Conservation (phyloP, 306 rosid species). For the Carpinus fangiana region DNA sequence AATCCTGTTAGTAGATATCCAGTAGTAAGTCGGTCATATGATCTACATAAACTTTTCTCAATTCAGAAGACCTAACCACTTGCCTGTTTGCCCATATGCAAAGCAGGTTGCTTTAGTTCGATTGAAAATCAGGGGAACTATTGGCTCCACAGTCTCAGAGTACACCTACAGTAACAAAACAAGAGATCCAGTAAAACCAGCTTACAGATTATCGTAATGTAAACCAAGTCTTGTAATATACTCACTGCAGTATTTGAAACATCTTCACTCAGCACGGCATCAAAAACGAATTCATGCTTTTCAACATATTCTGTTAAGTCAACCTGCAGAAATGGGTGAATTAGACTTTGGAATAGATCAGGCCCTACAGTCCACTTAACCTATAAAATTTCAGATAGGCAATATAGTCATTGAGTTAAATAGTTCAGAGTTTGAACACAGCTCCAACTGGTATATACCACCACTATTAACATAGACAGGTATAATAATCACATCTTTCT, state of each 20-base stretch:
- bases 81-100: constrained; percentile 93
- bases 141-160: constrained; percentile 78
- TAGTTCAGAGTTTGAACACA: neutral
- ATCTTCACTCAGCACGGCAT: constrained; percentile 76
- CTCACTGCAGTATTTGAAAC: constrained; percentile 78
- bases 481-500: neutral
- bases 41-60: constrained; percentile 15
- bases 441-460: neutral
- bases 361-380: neutral
- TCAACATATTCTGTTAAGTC: constrained; percentile 77
- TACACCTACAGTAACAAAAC: constrained; percentile 48
- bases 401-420: neutral
- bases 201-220: constrained; percentile 9
- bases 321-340: constrained; percentile 51
- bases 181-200: constrained; percentile 25
- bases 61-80: constrained; percentile 21
- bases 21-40: constrained; percentile 5
- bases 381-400: neutral
- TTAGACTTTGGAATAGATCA: constrained; percentile 11
- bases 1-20: neutral
- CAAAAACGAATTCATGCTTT: constrained; percentile 74
- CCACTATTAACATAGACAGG: neutral
- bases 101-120: constrained; percentile 87
- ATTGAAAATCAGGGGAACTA: constrained; percentile 74
- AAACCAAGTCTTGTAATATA: constrained; percentile 22